phyloP scores from a whole-genome alignment of 2,329 filamentous ascomycete species.

The Calonectria pseudoreteaudii region DNA sequence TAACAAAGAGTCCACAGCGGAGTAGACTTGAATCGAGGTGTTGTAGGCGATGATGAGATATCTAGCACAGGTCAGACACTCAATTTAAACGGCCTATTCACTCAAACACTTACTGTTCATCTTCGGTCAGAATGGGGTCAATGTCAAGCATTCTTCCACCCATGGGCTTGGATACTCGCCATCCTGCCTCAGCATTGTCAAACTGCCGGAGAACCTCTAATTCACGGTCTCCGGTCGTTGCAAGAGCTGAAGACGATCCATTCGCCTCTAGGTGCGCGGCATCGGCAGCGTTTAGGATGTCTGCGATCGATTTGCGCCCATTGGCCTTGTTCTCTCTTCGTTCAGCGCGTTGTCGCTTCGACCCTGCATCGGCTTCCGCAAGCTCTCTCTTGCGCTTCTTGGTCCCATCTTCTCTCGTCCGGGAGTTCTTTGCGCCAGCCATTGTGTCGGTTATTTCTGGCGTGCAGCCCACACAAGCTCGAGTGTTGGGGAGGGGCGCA shows the following conservation, averaged over 20 bases:
- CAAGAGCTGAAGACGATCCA: conserved; percentile 29
- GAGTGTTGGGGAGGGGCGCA: conserved; percentile 31
- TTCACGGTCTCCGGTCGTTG: conserved; percentile 33
- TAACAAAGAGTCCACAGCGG: conserved; percentile 83
- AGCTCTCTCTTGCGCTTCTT: conserved; percentile 63
- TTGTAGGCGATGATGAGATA: conserved; percentile 81
- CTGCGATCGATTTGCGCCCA: conserved; percentile 33
- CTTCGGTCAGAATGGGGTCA: conserved; percentile 70
- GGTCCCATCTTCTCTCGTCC: conserved; percentile 50
- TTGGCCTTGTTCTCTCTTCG: conserved; percentile 44
- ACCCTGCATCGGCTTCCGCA: conserved; percentile 54
- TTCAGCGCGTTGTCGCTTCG: conserved; percentile 55
- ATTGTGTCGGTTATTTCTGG: conserved; percentile 41
- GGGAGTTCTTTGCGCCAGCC: conserved; percentile 49
- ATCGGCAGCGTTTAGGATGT: conserved; percentile 16
- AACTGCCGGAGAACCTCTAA: conserved; percentile 43
- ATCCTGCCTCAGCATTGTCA: conserved; percentile 53
- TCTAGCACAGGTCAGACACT: conserved; percentile 55
- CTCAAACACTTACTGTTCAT: conserved; percentile 66
- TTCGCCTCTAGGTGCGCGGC: conserved; percentile 32
- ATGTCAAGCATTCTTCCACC: conserved; percentile 74
- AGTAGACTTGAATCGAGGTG: conserved; percentile 83
- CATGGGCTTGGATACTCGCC: conserved; percentile 73
- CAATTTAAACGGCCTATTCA: not conserved
- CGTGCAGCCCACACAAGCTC: conserved; percentile 19